Percentiles rank a stretch among this genome's conserved stretches.
Evolutionary conservation across 2,329 filamentous ascomycete species (phyloP).

Genomic region (Fusarium cyanostomum): DNA sequence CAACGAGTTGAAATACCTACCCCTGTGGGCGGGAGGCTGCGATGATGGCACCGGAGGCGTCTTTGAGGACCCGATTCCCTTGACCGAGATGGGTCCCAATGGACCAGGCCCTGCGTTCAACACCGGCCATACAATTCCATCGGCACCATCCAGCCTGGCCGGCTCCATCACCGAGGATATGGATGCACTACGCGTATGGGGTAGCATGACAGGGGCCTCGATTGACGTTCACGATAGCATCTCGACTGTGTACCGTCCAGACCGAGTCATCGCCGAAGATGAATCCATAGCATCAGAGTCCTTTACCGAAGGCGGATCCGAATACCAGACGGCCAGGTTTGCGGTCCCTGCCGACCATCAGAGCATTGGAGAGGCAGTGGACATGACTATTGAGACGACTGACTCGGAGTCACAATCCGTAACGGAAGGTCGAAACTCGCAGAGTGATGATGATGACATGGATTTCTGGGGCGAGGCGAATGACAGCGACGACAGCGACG

Average conservation of each 20-base stretch:
- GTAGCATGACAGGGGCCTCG: constrained; percentile 48
- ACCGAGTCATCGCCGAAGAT: constrained; percentile 48
- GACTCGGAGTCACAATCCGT: constrained; percentile 27
- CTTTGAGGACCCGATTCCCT: constrained; percentile 54
- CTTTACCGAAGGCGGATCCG: constrained; percentile 46
- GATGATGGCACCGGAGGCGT: constrained; percentile 63
- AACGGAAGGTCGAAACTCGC: constrained; percentile 10
- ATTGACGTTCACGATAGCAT: constrained; percentile 53
- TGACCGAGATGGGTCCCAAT: constrained; percentile 55
- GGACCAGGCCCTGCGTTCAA: constrained; percentile 59
- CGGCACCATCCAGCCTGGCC: constrained; percentile 46
- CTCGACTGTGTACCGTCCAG: constrained; percentile 48
- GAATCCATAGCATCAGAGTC: constrained; percentile 48
- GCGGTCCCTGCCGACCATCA: constrained; percentile 47
- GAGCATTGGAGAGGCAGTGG: constrained; percentile 35
- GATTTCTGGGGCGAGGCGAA: constrained; percentile 20
- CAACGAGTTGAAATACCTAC: constrained; percentile 69
- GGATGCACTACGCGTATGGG: constrained; percentile 46
- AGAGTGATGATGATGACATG: constrained; percentile 21
- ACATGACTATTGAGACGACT: constrained; percentile 36
- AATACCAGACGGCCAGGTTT: constrained; percentile 49
- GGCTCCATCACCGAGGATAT: constrained; percentile 51
- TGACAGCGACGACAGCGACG: constrained; percentile 19
- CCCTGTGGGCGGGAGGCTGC: constrained; percentile 70
- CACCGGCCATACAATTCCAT: constrained; percentile 54